Percentiles rank a stretch among this genome's conserved stretches.
These are phyloP conservation scores for Kalmusia sp. DNA, from an alignment of 2,329 filamentous ascomycete species.

Conservation along the genomic window DNA sequence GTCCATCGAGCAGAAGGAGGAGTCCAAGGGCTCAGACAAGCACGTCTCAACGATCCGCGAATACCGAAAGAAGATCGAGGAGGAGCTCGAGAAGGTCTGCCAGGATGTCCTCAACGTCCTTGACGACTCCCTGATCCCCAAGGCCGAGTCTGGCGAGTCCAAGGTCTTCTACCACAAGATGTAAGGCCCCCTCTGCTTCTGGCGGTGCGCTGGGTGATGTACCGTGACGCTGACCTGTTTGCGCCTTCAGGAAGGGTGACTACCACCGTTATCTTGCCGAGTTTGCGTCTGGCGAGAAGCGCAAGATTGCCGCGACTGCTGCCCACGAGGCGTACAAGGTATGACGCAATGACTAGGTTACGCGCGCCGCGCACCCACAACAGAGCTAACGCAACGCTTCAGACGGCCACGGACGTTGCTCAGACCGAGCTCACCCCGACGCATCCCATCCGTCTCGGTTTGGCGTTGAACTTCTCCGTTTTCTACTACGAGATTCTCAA, in stretches of 20 bases:
- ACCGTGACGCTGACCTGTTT: conserved; percentile 15
- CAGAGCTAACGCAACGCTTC: conserved; percentile 21
- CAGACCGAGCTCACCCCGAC: conserved; percentile 97
- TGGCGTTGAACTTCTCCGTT: conserved; percentile 98
- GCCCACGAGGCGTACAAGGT: conserved; percentile 98
- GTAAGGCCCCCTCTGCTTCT: conserved; percentile 62
- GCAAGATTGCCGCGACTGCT: conserved; percentile 84
- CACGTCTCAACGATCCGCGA: conserved; percentile 93
- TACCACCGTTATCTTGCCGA: conserved; percentile 96
- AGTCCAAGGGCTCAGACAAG: conserved; percentile 96
- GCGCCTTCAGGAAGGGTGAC: conserved; percentile 81
- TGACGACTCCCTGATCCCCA: conserved; percentile 91
- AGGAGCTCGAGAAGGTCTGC: conserved; percentile 96
- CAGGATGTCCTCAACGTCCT: conserved; percentile 96
- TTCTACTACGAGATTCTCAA: conserved; percentile 99
- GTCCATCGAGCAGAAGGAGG: conserved; percentile 99
- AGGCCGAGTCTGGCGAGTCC: conserved; percentile 95
- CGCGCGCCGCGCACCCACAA: conserved; percentile 8
- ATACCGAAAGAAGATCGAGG: conserved; percentile 98
- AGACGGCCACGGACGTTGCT: conserved; percentile 97
- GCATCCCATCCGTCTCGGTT: conserved; percentile 96
- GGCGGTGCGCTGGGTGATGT: neutral
- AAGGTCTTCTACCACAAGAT: conserved; percentile 99
- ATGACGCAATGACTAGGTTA: conserved; percentile 47
- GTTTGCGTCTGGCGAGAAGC: conserved; percentile 91